Evolutionary conservation across 2,329 filamentous ascomycete genomes (phyloP), one percentile per base, ranked within the genome.

Genomic region (Eurotiales sp.): DNA sequence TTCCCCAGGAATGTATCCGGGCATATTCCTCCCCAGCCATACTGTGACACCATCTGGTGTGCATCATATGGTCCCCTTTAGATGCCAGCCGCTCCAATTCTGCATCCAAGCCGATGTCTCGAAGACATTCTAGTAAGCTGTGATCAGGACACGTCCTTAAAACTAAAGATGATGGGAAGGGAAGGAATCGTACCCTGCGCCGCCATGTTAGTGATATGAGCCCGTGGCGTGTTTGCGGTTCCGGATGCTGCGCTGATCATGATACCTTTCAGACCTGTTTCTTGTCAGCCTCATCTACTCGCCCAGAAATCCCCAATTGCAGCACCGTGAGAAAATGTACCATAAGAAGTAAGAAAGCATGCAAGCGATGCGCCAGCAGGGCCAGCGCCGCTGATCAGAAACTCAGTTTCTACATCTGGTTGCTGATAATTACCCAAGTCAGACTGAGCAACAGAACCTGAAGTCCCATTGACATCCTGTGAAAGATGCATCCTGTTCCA

Each of bases 151-250:
- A 29, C 42, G 3, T 42, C 25, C 10, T 8, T 30, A 6, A 17
- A 12, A n/a, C n/a, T n/a, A n/a, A n/a, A n/a, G n/a, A n/a, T n/a
- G n/a, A n/a, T n/a, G n/a, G n/a, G n/a, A n/a, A n/a, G n/a, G n/a
- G n/a, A 27, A 27, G 25, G 25, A 6, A 27, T 29, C 12, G 14
- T 7, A 57, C 56, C 55, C 34, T 64, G 61, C 0, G 78, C 78
- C 0, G 79, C 79, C 63, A 77, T 78, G 60, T 83, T 85, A 39
- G 77, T 82, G 51, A 83, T 80, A 59, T 84, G 81, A 0, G 81
- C 81, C 22, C 82, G 69, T 1, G 82, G 82, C 1, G 80, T 82
- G 51, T 78, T 68, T 1, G 81, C 78, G 1, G 76, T 81, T 3
- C 74, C 72, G 0, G 77, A 63, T 0, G 75, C 72, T 2, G 71